These are phyloP conservation scores for Collariella sp. DNA, from an alignment of 495 filamentous ascomycete species.

Conservation along the genomic window DNA sequence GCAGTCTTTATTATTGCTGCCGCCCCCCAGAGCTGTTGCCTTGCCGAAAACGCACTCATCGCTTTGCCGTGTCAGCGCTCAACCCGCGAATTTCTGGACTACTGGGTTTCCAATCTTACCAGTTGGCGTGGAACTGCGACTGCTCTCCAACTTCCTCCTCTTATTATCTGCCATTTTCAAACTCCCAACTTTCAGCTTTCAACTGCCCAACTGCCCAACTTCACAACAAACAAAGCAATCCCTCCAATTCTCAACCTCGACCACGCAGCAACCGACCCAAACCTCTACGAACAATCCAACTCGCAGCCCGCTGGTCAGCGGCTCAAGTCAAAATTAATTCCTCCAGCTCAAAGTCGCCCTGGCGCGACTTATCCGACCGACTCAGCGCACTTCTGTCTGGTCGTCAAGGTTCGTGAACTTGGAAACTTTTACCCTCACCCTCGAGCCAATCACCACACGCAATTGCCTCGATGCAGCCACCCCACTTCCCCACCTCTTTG, in stretches of 20 bases:
- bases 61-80: constrained; percentile 20
- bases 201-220: too few relatives aligned
- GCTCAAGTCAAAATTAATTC: not conserved
- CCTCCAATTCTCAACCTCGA: not conserved
- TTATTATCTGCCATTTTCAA: constrained; percentile 36
- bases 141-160: constrained; percentile 34
- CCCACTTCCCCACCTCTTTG: not conserved
- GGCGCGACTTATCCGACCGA: not conserved
- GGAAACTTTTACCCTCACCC: not conserved
- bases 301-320: not conserved
- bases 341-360: not conserved
- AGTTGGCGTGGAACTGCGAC: constrained; percentile 14
- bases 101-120: constrained; percentile 4
- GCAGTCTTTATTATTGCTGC: not conserved
- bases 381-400: not conserved
- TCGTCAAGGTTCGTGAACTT: not conserved
- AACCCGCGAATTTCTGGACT: not conserved
- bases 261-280: not conserved
- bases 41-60: constrained; percentile 45
- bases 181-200: not conserved
- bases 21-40: constrained; percentile 31
- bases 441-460: not conserved
- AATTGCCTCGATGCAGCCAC: not conserved
- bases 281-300: not conserved
- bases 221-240: not conserved